phyloP scores from a whole-genome alignment of 805 yeast species.

The Yarrowia yakushimensis region DNA sequence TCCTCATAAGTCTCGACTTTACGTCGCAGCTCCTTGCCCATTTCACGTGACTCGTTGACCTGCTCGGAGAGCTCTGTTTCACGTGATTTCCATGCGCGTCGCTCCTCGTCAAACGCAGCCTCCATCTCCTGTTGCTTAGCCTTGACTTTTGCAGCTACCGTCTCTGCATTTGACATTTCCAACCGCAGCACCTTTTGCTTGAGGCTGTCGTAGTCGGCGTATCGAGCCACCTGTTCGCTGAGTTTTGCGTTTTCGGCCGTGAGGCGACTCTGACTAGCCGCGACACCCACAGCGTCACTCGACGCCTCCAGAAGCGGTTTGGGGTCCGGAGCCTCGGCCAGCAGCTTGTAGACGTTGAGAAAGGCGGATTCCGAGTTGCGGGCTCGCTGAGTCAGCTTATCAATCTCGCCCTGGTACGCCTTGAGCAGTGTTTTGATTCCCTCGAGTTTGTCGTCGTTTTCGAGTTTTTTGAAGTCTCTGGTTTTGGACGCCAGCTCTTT shows the following conservation, averaged over 20 bases:
- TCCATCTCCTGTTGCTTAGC: conserved; percentile 73
- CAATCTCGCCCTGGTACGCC: conserved; percentile 85
- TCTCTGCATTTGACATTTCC: conserved; percentile 59
- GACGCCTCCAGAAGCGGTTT: conserved; percentile 71
- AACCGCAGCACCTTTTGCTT: conserved; percentile 57
- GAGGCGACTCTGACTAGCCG: conserved; percentile 51
- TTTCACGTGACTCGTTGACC: conserved; percentile 49
- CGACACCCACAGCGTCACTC: conserved; percentile 56
- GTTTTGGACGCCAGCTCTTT: conserved; percentile 78
- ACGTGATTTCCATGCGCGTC: conserved; percentile 60
- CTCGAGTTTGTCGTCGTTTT: conserved; percentile 55
- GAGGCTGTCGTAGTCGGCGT: conserved; percentile 76
- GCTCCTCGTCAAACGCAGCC: conserved; percentile 68
- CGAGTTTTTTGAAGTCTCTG: conserved; percentile 74
- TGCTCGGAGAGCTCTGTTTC: conserved; percentile 53
- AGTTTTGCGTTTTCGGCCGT: conserved; percentile 47
- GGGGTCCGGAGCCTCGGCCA: conserved; percentile 94
- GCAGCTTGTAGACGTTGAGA: conserved; percentile 65
- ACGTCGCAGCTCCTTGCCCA: conserved; percentile 62
- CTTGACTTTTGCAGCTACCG: conserved; percentile 50
- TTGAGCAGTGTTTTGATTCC: conserved; percentile 65
- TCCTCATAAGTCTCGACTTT: conserved; percentile 62
- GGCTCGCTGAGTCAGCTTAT: conserved; percentile 69
- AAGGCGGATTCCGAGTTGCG: conserved; percentile 71
- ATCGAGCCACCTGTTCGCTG: conserved; percentile 54